phyloP scores from a whole-genome alignment of 2,329 filamentous ascomycete genomes.

The Ceratocystis smalleyi region DNA sequence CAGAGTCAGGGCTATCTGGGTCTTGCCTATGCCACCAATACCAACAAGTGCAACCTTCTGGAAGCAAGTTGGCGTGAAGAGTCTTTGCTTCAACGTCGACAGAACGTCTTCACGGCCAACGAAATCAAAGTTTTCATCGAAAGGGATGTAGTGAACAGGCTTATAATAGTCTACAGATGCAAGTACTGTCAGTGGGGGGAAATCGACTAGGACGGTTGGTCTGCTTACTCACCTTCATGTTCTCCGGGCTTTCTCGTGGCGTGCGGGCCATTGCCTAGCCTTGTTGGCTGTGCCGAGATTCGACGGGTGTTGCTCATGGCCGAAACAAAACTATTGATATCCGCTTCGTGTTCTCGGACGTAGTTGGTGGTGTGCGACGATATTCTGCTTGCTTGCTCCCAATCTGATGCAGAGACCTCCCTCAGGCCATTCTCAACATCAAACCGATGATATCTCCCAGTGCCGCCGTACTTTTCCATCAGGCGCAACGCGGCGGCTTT shows the following conservation, averaged over 20 bases:
- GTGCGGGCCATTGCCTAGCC: no score
- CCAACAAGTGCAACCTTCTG: neutral
- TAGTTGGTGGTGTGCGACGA: conserved; percentile 20
- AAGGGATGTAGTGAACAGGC: neutral
- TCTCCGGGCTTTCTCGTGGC: neutral
- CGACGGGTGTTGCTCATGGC: neutral
- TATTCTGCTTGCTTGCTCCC: conserved; percentile 20
- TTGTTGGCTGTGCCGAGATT: no score
- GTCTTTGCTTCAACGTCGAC: neutral
- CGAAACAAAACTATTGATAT: neutral
- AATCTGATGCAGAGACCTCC: conserved; percentile 21
- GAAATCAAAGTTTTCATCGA: neutral
- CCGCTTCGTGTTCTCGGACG: conserved; percentile 12
- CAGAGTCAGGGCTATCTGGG: neutral
- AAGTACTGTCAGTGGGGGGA: neutral
- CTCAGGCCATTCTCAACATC: conserved; percentile 22
- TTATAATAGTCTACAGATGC: neutral
- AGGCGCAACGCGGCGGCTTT: neutral
- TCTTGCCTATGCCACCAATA: neutral
- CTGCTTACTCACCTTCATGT: neutral
- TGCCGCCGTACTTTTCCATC: conserved; percentile 18
- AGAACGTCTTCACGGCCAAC: neutral
- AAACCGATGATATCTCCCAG: conserved; percentile 20
- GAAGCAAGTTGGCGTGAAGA: neutral
- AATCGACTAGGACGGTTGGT: neutral